Evolutionary conservation across 768 basidiomycete genomes (phyloP).

Genomic region (Dentipellis sp.): DNA sequence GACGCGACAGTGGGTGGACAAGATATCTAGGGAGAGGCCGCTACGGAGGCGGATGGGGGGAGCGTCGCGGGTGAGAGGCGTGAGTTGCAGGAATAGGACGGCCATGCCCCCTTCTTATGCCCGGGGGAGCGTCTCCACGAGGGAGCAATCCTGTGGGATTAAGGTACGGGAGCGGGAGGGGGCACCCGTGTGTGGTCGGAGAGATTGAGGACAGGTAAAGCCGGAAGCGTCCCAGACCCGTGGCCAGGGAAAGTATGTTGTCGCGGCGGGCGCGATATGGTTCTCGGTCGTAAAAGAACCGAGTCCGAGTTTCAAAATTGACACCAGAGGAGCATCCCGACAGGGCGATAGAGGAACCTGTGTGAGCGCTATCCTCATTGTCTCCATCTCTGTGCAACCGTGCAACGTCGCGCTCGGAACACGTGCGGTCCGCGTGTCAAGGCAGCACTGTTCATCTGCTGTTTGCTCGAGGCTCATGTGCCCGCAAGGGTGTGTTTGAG

Average conservation of each 20-base stretch:
- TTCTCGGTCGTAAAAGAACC: not conserved
- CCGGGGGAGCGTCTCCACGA: not conserved
- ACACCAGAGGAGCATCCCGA: not conserved
- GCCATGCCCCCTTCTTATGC: slow-evolving; percentile 6
- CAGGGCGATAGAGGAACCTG: slow-evolving; percentile 3
- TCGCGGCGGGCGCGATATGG: not conserved
- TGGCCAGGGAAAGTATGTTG: slow-evolving; percentile 2
- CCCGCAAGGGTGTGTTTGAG: not conserved
- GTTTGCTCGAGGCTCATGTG: not conserved
- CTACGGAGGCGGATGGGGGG: not conserved
- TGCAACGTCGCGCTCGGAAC: not conserved
- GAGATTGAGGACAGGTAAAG: slow-evolving; percentile 1
- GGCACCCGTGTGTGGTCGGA: not conserved
- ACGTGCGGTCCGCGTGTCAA: not conserved
- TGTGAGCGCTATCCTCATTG: slow-evolving; percentile 1
- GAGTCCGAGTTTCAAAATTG: not conserved
- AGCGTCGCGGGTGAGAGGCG: not conserved
- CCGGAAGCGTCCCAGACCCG: slow-evolving; percentile 1
- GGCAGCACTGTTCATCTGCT: not conserved
- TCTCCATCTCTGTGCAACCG: not conserved
- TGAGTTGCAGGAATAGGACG: not conserved
- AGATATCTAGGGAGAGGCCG: slow-evolving; percentile 1
- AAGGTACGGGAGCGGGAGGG: slow-evolving; percentile 1
- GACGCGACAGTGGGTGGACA: not conserved
- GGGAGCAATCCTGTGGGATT: not conserved